Percentiles rank a stretch among this genome's conserved stretches.
phyloP scores from a whole-genome alignment of 1,284 basidiomycete genomes.

The Volvariella surrecta region DNA sequence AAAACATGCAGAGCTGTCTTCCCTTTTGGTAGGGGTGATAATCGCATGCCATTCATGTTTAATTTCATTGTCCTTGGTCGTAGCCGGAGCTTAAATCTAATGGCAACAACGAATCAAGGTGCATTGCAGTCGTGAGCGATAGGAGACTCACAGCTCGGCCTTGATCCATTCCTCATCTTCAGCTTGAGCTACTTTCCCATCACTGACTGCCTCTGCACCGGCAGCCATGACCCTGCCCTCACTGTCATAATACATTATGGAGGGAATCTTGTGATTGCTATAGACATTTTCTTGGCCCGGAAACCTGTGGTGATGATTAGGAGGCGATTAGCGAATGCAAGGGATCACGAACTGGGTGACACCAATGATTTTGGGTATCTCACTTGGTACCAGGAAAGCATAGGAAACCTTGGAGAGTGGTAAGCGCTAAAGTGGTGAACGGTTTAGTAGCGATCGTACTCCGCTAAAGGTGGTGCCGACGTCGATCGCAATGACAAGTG shows the following conservation, averaged over 20 bases:
- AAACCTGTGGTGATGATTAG: constrained; percentile 37
- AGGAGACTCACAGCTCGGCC: constrained; percentile 51
- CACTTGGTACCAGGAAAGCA: constrained; percentile 65
- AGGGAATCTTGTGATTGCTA: constrained; percentile 77
- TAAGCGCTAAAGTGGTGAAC: neutral
- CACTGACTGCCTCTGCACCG: constrained; percentile 65
- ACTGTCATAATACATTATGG: constrained; percentile 63
- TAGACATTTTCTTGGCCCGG: constrained; percentile 76
- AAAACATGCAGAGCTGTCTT: constrained; percentile 67
- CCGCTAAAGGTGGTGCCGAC: constrained; percentile 73
- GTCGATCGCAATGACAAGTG: constrained; percentile 67
- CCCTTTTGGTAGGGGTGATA: constrained; percentile 52
- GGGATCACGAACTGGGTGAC: constrained; percentile 48
- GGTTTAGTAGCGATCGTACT: constrained; percentile 23
- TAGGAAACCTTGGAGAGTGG: constrained; percentile 45
- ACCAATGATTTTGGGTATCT: constrained; percentile 65
- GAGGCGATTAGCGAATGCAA: constrained; percentile 8
- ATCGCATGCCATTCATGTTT: constrained; percentile 73
- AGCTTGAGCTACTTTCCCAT: constrained; percentile 47
- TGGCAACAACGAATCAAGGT: neutral
- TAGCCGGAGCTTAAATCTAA: constrained; percentile 70
- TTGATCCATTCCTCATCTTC: constrained; percentile 71
- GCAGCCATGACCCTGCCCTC: constrained; percentile 56
- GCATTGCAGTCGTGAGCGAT: constrained; percentile 7
- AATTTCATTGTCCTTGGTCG: constrained; percentile 68